Percentiles rank a stretch among this genome's conserved stretches.
Evolutionary conservation across 2,329 filamentous ascomycete genomes (phyloP).

Genomic region (Tolypocladium cylindrosporum): DNA sequence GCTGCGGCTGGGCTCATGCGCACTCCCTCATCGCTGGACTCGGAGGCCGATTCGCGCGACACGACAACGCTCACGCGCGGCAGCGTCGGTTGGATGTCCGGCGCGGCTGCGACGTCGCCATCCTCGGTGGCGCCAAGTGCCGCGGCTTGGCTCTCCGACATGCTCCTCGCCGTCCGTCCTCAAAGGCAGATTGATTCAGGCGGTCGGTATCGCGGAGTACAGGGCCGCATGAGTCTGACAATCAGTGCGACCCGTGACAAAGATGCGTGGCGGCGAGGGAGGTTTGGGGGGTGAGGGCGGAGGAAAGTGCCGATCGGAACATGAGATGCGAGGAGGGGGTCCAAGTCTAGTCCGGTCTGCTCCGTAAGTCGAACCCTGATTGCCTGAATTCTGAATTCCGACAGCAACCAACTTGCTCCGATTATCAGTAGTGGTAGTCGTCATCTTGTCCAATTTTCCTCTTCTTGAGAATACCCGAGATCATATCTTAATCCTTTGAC

Average conservation of each 20-base stretch:
- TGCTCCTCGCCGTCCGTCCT: background rate
- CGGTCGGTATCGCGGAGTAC: background rate
- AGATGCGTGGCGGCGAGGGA: background rate
- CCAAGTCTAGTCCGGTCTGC: background rate
- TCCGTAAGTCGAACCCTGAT: background rate
- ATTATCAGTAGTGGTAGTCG: no score
- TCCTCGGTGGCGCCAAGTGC: background rate
- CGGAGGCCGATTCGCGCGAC: slow-evolving; percentile 15
- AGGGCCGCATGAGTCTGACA: background rate
- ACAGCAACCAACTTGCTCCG: background rate
- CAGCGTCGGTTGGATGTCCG: background rate
- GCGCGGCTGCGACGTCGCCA: background rate
- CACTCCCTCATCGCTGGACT: slow-evolving; percentile 26
- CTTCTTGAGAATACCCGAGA: no score
- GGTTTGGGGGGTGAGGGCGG: background rate
- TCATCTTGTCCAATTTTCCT: no score
- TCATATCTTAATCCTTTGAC: no score
- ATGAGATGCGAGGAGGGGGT: background rate
- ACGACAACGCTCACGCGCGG: background rate
- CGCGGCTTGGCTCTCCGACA: background rate
- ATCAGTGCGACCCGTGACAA: background rate
- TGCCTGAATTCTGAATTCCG: background rate
- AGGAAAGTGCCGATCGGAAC: background rate
- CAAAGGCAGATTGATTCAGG: background rate
- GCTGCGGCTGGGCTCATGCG: slow-evolving; percentile 23